Conservation (phyloP, 495 filamentous ascomycete species). For the Penicillium cinerascens region DNA sequence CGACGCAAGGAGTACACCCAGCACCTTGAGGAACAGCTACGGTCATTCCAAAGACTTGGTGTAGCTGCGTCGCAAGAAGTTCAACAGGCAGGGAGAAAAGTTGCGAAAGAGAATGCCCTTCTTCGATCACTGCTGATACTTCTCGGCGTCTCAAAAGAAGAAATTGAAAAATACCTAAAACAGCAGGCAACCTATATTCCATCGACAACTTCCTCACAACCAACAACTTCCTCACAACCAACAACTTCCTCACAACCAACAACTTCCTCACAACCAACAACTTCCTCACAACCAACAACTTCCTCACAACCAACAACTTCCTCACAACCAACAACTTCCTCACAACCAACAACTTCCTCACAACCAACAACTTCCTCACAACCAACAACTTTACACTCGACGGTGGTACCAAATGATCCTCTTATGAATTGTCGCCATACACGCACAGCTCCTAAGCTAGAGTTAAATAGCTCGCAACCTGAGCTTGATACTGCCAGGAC, state of each 20-base stretch:
- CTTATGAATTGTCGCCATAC: neutral
- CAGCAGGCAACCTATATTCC: slow-evolving; percentile 6
- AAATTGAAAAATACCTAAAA: slow-evolving; percentile 13
- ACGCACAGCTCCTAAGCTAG: too few relatives aligned
- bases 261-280: too few relatives aligned
- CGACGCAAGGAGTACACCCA: slow-evolving; percentile 66
- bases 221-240: too few relatives aligned
- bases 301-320: too few relatives aligned
- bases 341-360: too few relatives aligned
- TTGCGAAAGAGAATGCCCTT: slow-evolving; percentile 60
- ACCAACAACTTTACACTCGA: too few relatives aligned
- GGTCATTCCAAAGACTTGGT: slow-evolving; percentile 53
- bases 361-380: too few relatives aligned
- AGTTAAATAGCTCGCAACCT: neutral
- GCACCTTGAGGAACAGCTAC: slow-evolving; percentile 58
- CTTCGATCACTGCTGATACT: slow-evolving; percentile 47
- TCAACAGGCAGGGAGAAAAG: slow-evolving; percentile 59
- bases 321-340: too few relatives aligned
- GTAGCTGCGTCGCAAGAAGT: slow-evolving; percentile 58
- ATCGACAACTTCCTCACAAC: neutral
- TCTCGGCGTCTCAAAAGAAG: slow-evolving; percentile 10
- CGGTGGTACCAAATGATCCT: slow-evolving; percentile 3
- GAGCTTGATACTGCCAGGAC: neutral
- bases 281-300: too few relatives aligned
- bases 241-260: too few relatives aligned